phyloP scores from a whole-genome alignment of 371 early-diverging fungal species.

The Mucor ambiguus region DNA sequence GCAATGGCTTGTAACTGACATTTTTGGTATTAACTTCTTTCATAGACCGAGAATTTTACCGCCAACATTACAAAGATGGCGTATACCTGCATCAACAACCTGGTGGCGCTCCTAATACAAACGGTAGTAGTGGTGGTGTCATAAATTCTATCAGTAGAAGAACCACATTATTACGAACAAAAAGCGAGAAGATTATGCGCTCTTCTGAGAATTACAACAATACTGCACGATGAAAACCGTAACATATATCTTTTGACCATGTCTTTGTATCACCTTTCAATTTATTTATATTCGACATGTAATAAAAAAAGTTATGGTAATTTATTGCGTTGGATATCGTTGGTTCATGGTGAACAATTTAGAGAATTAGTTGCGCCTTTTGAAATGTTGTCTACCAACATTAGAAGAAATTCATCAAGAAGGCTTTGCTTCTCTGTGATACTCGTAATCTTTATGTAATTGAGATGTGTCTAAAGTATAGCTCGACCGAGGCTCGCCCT shows the following conservation, averaged over 20 bases:
- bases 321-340: neutral
- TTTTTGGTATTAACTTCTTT: neutral
- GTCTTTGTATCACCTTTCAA: slow-evolving; percentile 16
- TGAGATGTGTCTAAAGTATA: neutral
- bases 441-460: neutral
- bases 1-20: neutral
- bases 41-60: slow-evolving; percentile 57
- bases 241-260: slow-evolving; percentile 1
- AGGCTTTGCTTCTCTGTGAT: neutral
- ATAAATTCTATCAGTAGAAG: slow-evolving; percentile 21
- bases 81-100: slow-evolving; percentile 54
- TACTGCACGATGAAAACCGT: slow-evolving; percentile 6
- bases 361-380: neutral
- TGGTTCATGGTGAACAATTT: neutral
- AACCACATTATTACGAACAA: slow-evolving; percentile 29
- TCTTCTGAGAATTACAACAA: slow-evolving; percentile 42
- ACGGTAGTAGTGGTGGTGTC: neutral
- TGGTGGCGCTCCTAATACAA: neutral
- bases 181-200: slow-evolving; percentile 41
- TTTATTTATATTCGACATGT: slow-evolving; percentile 4
- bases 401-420: neutral
- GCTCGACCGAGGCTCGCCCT: neutral
- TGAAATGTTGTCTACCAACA: neutral
- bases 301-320: neutral
- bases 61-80: slow-evolving; percentile 62